Evolutionary conservation across 2,329 filamentous ascomycete genomes (phyloP).

Genomic region (Phaeosphaeriaceae sp.): DNA sequence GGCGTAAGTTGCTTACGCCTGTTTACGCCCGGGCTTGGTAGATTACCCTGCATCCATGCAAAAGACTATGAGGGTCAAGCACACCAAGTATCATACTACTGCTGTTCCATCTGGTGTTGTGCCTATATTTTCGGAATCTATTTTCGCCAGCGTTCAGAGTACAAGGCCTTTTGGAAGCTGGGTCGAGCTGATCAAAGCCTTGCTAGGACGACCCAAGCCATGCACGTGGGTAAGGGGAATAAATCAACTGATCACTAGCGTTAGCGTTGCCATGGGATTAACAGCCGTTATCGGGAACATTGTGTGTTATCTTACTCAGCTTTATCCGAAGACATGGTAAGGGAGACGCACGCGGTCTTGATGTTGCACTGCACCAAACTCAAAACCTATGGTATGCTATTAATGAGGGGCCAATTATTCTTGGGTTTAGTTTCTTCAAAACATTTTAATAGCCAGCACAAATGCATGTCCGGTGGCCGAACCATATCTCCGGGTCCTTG

Average conservation of each 20-base stretch:
- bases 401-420: too few relatives aligned
- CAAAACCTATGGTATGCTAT: too few relatives aligned
- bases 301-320: not conserved
- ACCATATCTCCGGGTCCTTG: too few relatives aligned
- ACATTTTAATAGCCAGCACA: too few relatives aligned
- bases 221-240: too few relatives aligned
- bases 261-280: slow-evolving; percentile 29
- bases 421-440: too few relatives aligned
- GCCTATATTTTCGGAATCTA: slow-evolving; percentile 52
- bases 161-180: slow-evolving; percentile 53
- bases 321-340: not conserved
- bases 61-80: slow-evolving; percentile 48
- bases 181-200: slow-evolving; percentile 46
- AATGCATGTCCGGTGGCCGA: too few relatives aligned
- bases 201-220: slow-evolving; percentile 57
- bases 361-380: too few relatives aligned
- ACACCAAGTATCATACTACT: slow-evolving; percentile 51
- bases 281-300: not conserved
- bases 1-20: slow-evolving; percentile 56
- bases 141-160: slow-evolving; percentile 36
- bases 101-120: slow-evolving; percentile 37
- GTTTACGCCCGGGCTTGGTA: slow-evolving; percentile 45
- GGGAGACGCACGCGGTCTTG: not conserved
- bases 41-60: slow-evolving; percentile 62
- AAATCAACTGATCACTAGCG: slow-evolving; percentile 43